These are phyloP conservation scores for Capsicum pubescens DNA, from an alignment of 257 asterid genomes.

Conservation along the genomic window DNA sequence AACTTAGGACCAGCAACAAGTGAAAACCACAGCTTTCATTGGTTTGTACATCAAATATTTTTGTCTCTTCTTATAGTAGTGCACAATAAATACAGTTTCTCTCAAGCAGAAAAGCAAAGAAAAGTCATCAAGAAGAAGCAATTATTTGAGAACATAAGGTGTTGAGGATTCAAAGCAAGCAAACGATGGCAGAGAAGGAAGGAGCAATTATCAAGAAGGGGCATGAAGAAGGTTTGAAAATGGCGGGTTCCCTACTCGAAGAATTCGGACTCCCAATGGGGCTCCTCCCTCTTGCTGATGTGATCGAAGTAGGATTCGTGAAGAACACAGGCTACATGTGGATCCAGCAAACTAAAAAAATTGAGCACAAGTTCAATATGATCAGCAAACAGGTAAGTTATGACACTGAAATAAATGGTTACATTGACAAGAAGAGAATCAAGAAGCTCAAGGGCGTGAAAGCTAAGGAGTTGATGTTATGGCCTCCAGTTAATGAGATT, in stretches of 20 bases:
- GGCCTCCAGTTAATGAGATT: slow-evolving; percentile 76
- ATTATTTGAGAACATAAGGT: not conserved
- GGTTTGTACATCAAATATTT: slow-evolving; percentile 41
- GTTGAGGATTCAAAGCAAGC: not conserved
- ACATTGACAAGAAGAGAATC: slow-evolving; percentile 61
- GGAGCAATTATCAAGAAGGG: slow-evolving; percentile 65
- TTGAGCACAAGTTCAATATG: slow-evolving; percentile 67
- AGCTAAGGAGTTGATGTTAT: slow-evolving; percentile 70
- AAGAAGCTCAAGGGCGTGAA: slow-evolving; percentile 79
- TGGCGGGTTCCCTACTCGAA: slow-evolving; percentile 59
- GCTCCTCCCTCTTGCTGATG: slow-evolving; percentile 71
- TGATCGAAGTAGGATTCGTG: slow-evolving; percentile 71
- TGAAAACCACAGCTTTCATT: slow-evolving; percentile 24
- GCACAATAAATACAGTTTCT: not conserved
- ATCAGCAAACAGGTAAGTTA: slow-evolving; percentile 69
- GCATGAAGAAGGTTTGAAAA: slow-evolving; percentile 59
- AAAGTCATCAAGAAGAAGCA: not conserved
- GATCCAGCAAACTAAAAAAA: slow-evolving; percentile 64
- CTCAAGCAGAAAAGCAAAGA: not conserved
- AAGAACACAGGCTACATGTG: slow-evolving; percentile 72
- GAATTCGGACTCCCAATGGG: slow-evolving; percentile 75
- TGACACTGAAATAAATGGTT: slow-evolving; percentile 52
- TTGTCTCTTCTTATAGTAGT: not conserved
- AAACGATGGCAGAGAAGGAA: slow-evolving; percentile 66
- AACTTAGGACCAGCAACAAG: too few relatives aligned